Percentiles rank a stretch among this genome's conserved stretches.
Conservation (phyloP, 805 yeast genomes). For the Candida montana region DNA sequence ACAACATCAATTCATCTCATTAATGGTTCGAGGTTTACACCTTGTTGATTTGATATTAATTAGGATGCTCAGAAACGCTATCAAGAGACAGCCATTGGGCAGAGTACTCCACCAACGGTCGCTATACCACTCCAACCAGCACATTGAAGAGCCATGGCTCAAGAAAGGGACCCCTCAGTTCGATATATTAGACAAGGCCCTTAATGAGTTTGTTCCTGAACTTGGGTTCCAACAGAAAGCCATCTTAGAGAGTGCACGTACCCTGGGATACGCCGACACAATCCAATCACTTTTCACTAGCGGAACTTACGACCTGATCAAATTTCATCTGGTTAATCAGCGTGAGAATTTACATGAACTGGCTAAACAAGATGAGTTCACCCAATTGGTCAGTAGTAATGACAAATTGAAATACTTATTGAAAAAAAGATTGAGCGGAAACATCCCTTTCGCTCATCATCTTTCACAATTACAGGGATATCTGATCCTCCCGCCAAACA, state of each 20-base stretch:
- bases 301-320: slow-evolving; percentile 49
- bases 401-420: slow-evolving; percentile 40
- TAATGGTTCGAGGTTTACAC: too few relatives aligned
- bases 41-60: too few relatives aligned
- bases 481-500: slow-evolving; percentile 60
- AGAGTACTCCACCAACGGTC: not conserved
- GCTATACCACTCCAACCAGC: slow-evolving; percentile 27
- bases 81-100: not conserved
- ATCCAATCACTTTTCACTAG: slow-evolving; percentile 36
- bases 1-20: too few relatives aligned
- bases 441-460: slow-evolving; percentile 31
- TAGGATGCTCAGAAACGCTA: not conserved
- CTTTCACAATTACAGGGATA: slow-evolving; percentile 42
- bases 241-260: slow-evolving; percentile 43
- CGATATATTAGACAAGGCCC: slow-evolving; percentile 34
- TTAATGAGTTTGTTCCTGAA: slow-evolving; percentile 37
- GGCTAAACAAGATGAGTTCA: slow-evolving; percentile 26
- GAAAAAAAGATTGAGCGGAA: slow-evolving; percentile 43
- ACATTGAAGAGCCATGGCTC: slow-evolving; percentile 18
- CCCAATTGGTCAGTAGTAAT: slow-evolving; percentile 30
- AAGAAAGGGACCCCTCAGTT: slow-evolving; percentile 32
- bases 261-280: slow-evolving; percentile 47
- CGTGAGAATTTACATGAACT: slow-evolving; percentile 37
- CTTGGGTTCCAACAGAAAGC: slow-evolving; percentile 48
- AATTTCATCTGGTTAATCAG: slow-evolving; percentile 48